A percentile compares a stretch with the other conserved stretches of the same genome.
phyloP scores from a whole-genome alignment of 1,284 basidiomycete species.

The Puccinia polysora region DNA sequence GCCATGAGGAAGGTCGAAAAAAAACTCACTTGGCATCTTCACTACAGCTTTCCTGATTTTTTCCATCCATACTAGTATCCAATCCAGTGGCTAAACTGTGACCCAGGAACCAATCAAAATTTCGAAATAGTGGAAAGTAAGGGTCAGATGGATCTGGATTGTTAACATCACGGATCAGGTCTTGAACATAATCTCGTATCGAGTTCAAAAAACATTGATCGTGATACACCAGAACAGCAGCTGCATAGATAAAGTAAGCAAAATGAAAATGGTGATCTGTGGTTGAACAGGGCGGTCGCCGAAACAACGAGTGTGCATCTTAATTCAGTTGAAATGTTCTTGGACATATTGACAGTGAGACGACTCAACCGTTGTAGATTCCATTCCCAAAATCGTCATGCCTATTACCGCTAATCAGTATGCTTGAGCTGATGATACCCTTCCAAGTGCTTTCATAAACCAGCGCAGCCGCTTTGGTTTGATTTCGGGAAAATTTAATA shows the following conservation, averaged over 20 bases:
- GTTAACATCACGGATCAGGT: constrained; percentile 41
- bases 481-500: constrained; percentile 19
- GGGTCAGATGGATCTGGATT: constrained; percentile 8
- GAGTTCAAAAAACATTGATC: constrained; percentile 24
- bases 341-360: not conserved
- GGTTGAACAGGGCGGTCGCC: not conserved
- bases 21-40: constrained; percentile 44
- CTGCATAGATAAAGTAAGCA: constrained; percentile 43
- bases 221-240: constrained; percentile 42
- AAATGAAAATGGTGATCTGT: constrained; percentile 45
- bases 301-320: not conserved
- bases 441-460: constrained; percentile 44
- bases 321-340: not conserved
- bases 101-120: constrained; percentile 45
- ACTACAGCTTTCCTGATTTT: constrained; percentile 45
- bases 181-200: constrained; percentile 10
- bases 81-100: constrained; percentile 44
- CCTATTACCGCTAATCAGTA: constrained; percentile 37
- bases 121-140: constrained; percentile 39
- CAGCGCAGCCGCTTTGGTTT: constrained; percentile 17
- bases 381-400: constrained; percentile 44
- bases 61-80: constrained; percentile 37
- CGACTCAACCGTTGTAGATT: constrained; percentile 32
- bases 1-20: not conserved
- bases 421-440: constrained; percentile 43